Percentiles rank a stretch among this genome's conserved stretches.
phyloP scores from a whole-genome alignment of 2,329 filamentous ascomycete species.

The Fusarium ambrosium region DNA sequence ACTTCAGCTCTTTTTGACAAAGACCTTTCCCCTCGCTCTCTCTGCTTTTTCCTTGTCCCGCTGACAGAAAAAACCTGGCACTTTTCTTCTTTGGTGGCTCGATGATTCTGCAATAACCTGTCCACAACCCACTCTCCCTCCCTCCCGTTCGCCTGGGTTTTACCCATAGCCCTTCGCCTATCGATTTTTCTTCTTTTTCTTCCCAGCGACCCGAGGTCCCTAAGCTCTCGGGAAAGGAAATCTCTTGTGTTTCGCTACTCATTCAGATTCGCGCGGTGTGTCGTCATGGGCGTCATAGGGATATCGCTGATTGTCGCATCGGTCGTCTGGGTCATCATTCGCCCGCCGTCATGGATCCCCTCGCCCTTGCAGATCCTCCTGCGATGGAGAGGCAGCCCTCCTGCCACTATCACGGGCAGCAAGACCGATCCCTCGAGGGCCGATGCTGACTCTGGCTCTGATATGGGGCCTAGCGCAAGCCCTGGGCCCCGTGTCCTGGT shows the following conservation, averaged over 20 bases:
- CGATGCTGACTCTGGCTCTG: conserved; percentile 22
- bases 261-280: conserved; percentile 6
- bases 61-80: conserved; percentile 33
- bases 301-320: conserved; percentile 74
- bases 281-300: conserved; percentile 68
- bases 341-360: conserved; percentile 64
- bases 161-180: conserved; percentile 22
- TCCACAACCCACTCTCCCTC: conserved; percentile 45
- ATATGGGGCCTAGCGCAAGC: conserved; percentile 17
- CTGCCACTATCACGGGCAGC: conserved; percentile 22
- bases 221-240: conserved; percentile 16
- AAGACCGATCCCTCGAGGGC: neutral
- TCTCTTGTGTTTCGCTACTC: conserved; percentile 10
- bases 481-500: conserved; percentile 38
- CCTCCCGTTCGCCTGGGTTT: neutral
- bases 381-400: conserved; percentile 38
- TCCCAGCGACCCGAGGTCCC: conserved; percentile 1
- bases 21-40: neutral
- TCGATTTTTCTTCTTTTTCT: conserved; percentile 7
- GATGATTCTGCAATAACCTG: conserved; percentile 49
- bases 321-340: conserved; percentile 68
- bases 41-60: conserved; percentile 32
- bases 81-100: conserved; percentile 36
- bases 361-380: conserved; percentile 45
- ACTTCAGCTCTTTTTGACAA: conserved; percentile 22